Conservation (phyloP, 2,329 filamentous ascomycete genomes). For the Colletotrichum lupini region DNA sequence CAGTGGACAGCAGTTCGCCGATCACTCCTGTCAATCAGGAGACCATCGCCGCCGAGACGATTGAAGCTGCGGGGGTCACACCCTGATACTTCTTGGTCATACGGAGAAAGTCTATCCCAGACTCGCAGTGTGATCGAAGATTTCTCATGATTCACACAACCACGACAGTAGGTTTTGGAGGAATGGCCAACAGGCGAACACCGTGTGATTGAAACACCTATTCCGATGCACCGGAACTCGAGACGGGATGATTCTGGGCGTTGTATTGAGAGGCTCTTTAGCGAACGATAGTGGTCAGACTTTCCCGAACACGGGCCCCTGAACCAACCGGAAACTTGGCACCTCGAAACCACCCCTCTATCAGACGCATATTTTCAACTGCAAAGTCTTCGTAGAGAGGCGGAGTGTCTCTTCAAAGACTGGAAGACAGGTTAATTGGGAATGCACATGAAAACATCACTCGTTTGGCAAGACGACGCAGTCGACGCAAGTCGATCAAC, state of each 20-base stretch:
- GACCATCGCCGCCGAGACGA: not conserved
- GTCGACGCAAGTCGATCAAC: too few relatives aligned
- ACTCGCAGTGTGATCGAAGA: not conserved
- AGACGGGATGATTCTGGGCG: constrained; percentile 10
- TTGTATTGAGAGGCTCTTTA: not conserved
- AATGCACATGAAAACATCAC: not conserved
- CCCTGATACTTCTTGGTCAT: not conserved
- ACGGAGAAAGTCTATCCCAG: not conserved
- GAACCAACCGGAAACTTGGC: not conserved
- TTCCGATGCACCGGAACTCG: not conserved
- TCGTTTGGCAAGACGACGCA: too few relatives aligned
- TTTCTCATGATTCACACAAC: not conserved
- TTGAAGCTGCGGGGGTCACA: not conserved
- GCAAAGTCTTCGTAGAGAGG: not conserved
- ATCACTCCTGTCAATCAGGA: not conserved
- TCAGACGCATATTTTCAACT: not conserved
- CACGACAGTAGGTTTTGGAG: not conserved
- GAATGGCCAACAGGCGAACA: not conserved
- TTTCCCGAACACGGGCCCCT: not conserved
- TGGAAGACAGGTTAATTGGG: not conserved
- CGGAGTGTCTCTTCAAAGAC: not conserved
- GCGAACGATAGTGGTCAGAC: constrained; percentile 13
- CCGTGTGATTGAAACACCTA: constrained; percentile 17
- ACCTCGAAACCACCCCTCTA: not conserved
- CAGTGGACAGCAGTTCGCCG: not conserved